A percentile compares a stretch with the other conserved stretches of the same genome.
Evolutionary conservation across 2,329 filamentous ascomycete species (phyloP).

Genomic region (Phialophora expanda): DNA sequence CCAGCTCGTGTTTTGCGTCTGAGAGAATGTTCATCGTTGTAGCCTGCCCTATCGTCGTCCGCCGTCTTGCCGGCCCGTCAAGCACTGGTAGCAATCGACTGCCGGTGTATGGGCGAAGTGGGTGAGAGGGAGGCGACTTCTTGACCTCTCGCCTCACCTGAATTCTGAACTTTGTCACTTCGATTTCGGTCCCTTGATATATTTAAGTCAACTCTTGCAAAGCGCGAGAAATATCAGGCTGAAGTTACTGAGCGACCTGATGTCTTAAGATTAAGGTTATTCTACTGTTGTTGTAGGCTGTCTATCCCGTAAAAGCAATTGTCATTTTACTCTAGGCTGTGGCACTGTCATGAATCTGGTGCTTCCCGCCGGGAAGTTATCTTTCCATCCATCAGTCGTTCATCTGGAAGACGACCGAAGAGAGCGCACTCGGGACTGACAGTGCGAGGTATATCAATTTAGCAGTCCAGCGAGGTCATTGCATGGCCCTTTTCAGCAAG

Average conservation of each 20-base stretch:
- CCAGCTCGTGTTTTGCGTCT: background rate
- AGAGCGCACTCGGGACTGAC: background rate
- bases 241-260: background rate
- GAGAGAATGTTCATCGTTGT: background rate
- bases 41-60: background rate
- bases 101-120: background rate
- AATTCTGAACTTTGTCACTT: background rate
- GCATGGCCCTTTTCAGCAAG: background rate
- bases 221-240: background rate
- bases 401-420: background rate
- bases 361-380: background rate
- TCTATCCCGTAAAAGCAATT: background rate
- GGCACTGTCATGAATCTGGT: background rate
- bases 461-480: background rate
- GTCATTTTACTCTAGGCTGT: too few species aligned
- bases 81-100: too few species aligned
- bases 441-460: background rate
- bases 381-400: background rate
- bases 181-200: background rate
- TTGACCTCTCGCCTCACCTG: background rate
- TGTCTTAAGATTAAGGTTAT: background rate
- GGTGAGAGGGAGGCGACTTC: background rate
- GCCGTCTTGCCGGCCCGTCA: too few species aligned
- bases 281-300: background rate
- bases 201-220: background rate